phyloP scores from a whole-genome alignment of 305 asterid species.

The Fraxinus angustifolia region DNA sequence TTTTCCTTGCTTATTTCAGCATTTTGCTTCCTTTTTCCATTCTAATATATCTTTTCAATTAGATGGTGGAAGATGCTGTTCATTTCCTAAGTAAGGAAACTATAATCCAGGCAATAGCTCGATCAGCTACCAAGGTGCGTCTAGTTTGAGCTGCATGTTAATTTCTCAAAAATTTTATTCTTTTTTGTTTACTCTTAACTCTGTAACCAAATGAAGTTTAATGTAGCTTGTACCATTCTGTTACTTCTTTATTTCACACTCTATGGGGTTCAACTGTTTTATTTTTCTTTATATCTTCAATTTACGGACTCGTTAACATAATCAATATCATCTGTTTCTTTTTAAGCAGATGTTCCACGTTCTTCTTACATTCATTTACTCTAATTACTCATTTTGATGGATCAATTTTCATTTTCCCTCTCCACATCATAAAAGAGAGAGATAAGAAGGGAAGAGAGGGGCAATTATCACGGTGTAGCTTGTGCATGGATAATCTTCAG shows the following conservation, averaged over 20 bases:
- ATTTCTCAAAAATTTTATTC: not conserved
- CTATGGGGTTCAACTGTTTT: not conserved
- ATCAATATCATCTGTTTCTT: not conserved
- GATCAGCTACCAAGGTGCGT: constrained; percentile 96
- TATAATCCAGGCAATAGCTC: constrained; percentile 83
- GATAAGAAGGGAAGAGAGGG: not conserved
- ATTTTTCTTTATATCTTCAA: not conserved
- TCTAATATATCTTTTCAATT: constrained; percentile 25
- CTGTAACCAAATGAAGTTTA: not conserved
- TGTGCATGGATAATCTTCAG: not conserved
- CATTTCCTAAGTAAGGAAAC: constrained; percentile 98
- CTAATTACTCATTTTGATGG: not conserved
- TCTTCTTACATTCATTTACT: not conserved
- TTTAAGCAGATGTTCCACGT: not conserved
- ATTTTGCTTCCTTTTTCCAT: constrained; percentile 10
- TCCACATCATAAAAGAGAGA: not conserved
- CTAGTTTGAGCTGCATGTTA: constrained; percentile 13
- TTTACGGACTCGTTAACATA: not conserved
- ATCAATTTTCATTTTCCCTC: not conserved
- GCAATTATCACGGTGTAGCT: not conserved
- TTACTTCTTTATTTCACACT: not conserved
- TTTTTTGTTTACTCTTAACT: not conserved
- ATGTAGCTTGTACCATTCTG: not conserved
- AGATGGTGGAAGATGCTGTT: constrained; percentile 99
- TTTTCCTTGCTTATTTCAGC: constrained; percentile 5